These are phyloP conservation scores for Flaveria sonorensis DNA, from an alignment of 129 eudicot genomes.

Conservation along the genomic window DNA sequence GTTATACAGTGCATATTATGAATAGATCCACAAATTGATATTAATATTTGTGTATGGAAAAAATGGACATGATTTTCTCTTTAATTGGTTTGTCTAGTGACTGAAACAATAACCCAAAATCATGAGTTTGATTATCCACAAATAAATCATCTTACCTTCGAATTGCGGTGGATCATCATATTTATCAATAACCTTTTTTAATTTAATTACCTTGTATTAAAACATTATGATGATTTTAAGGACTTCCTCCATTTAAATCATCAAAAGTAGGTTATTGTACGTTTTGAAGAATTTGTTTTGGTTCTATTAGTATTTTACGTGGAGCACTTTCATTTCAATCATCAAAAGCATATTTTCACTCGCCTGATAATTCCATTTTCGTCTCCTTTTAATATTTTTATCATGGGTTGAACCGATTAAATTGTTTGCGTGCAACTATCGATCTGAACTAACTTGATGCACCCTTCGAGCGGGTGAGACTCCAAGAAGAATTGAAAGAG, in stretches of 20 bases:
- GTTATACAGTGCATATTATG: not conserved
- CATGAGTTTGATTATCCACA: not conserved
- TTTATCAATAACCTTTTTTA: not conserved
- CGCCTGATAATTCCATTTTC: too few species aligned
- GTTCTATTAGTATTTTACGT: not conserved
- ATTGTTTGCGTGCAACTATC: not conserved
- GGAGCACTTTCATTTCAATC: too few species aligned
- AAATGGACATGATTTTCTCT: too few species aligned
- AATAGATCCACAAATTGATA: slow-evolving; percentile 12
- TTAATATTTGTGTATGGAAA: too few species aligned
- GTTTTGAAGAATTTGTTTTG: not conserved
- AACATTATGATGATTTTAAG: not conserved
- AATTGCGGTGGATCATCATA: not conserved
- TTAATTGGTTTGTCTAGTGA: not conserved
- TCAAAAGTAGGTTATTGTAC: not conserved
- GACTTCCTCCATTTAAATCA: not conserved
- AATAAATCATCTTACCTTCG: not conserved
- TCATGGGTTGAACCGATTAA: too few species aligned
- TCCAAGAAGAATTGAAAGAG: too few species aligned
- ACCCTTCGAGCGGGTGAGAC: too few species aligned
- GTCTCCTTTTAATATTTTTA: not conserved
- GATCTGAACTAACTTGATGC: not conserved
- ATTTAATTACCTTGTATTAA: not conserved
- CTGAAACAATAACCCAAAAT: not conserved
- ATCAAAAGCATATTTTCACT: too few species aligned